A percentile compares a stretch with the other conserved stretches of the same genome.
These are phyloP conservation scores for Petrea volubilis DNA, from an alignment of 257 asterid genomes.

Conservation along the genomic window DNA sequence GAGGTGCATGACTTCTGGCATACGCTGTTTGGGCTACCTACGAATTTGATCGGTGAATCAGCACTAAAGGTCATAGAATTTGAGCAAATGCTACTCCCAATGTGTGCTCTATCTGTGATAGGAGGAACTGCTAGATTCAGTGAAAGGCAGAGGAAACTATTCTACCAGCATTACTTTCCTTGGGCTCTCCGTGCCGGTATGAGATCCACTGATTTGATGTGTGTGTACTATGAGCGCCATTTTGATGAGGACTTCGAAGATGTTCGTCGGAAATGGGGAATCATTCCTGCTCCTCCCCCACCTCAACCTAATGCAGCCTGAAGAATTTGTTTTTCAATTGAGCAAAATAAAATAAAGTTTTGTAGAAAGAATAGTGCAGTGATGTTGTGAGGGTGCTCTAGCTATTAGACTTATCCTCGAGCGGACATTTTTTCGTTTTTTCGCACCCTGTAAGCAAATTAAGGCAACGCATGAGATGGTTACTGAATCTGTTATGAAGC, in stretches of 20 bases:
- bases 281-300: slow-evolving; percentile 78
- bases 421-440: not conserved
- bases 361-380: not conserved
- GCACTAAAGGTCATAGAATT: slow-evolving; percentile 89
- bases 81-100: slow-evolving; percentile 93
- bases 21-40: slow-evolving; percentile 84
- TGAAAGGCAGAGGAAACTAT: slow-evolving; percentile 66
- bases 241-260: slow-evolving; percentile 86
- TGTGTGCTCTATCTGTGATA: slow-evolving; percentile 84
- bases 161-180: slow-evolving; percentile 90
- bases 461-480: not conserved
- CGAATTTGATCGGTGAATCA: slow-evolving; percentile 92
- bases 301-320: slow-evolving; percentile 35
- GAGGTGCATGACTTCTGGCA: slow-evolving; percentile 99
- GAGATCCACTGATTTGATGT: slow-evolving; percentile 77
- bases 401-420: not conserved
- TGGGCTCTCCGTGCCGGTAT: slow-evolving; percentile 92
- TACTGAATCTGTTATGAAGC: not conserved
- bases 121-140: slow-evolving; percentile 92
- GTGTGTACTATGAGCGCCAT: slow-evolving; percentile 83
- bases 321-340: not conserved
- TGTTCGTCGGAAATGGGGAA: slow-evolving; percentile 79
- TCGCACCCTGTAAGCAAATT: not conserved
- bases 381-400: not conserved
- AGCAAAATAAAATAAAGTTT: not conserved